These are phyloP conservation scores for Musa beccarii DNA, from an alignment of 176 grass and related monocot species.

Conservation along the genomic window DNA sequence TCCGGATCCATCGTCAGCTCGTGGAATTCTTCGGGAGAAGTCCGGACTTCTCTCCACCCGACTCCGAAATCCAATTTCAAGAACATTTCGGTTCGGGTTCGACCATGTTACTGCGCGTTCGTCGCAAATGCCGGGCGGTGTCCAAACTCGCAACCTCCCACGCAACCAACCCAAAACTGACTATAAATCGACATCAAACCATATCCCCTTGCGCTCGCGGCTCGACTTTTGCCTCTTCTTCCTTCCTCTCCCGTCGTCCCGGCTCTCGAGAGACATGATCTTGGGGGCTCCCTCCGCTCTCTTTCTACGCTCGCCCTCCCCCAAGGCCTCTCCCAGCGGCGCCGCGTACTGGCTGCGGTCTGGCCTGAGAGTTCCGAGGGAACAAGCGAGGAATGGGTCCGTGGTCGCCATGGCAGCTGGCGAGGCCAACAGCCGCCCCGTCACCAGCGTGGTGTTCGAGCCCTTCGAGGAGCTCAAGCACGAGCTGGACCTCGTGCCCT, in stretches of 20 bases:
- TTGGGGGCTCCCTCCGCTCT: not conserved
- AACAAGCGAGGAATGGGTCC: not conserved
- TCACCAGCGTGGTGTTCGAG: conserved; percentile 24
- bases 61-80: no score
- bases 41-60: no score
- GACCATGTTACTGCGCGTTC: no score
- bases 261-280: not conserved
- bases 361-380: not conserved
- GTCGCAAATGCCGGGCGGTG: no score
- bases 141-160: no score
- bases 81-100: no score
- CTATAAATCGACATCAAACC: no score
- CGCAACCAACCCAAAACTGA: no score
- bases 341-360: no score
- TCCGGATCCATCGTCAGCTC: no score
- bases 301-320: not conserved
- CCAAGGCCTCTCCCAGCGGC: not conserved
- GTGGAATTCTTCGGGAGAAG: no score
- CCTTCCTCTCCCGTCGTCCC: not conserved
- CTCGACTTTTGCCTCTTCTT: not conserved
- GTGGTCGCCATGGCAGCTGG: conserved; percentile 25
- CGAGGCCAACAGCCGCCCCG: not conserved
- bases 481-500: conserved; percentile 24
- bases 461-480: conserved; percentile 36
- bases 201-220: no score